Evolutionary conservation across 495 filamentous ascomycete genomes (phyloP).

Genomic region (Penicillium steckii): DNA sequence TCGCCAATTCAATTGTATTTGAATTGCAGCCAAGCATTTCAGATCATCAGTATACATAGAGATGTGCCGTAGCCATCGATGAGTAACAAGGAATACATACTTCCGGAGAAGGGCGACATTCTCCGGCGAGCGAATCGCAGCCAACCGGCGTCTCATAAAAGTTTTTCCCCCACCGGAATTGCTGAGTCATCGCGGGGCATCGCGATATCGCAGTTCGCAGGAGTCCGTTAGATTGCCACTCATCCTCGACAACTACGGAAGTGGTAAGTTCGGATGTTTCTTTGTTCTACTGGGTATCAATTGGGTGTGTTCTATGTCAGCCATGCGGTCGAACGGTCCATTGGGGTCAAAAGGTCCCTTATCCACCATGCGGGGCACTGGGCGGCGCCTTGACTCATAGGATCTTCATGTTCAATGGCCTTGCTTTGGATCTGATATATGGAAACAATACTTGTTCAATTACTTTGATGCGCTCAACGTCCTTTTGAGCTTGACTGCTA

Average conservation of each 20-base stretch:
- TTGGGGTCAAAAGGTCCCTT: constrained; percentile 3
- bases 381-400: constrained; percentile 17
- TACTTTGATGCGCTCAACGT: background rate
- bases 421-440: constrained; percentile 2
- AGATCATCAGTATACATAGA: no score
- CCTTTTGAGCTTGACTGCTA: background rate
- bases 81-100: background rate
- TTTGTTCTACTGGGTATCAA: background rate
- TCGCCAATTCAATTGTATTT: no score
- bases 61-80: no score
- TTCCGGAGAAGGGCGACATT: background rate
- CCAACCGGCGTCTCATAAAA: background rate
- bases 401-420: constrained; percentile 4
- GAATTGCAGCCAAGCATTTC: background rate
- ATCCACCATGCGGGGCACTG: constrained; percentile 20
- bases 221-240: background rate
- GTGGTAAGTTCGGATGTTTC: background rate
- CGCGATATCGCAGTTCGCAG: constrained; percentile 1
- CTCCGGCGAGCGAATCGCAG: background rate
- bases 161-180: background rate
- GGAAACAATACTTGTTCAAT: background rate
- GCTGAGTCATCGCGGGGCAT: constrained; percentile 1
- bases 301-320: constrained; percentile 28
- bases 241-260: background rate
- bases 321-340: constrained; percentile 36